Evolutionary conservation across 306 rosid species (phyloP).

Genomic region (cucumber (Cucumis sativus)): Cucumber_9930_V3 NC_026655.2:25398001-25398500

Average conservation of each 20-base stretch:
- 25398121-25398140: constrained; percentile 22
- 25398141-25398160: constrained; percentile 17
- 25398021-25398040: constrained; percentile 18
- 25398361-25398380: constrained; percentile 36
- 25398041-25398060: constrained; percentile 18
- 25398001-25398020: constrained; percentile 12
- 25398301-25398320: constrained; percentile 27
- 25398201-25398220: constrained; percentile 27
- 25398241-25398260: constrained; percentile 14
- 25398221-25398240: neutral
- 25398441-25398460: constrained; percentile 14
- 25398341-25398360: constrained; percentile 39
- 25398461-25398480: constrained; percentile 18
- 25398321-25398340: constrained; percentile 21
- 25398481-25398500: constrained; percentile 14
- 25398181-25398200: constrained; percentile 36
- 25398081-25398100: constrained; percentile 16
- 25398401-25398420: constrained; percentile 35
- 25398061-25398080: constrained; percentile 22
- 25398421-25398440: constrained; percentile 20
- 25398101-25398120: constrained; percentile 8
- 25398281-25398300: constrained; percentile 51
- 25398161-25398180: constrained; percentile 18
- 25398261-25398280: constrained; percentile 19
- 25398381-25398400: constrained; percentile 22